Base-by-base conservation (phyloP, 768 basidiomycete species). In the Strobilomyces confusus region DNA sequence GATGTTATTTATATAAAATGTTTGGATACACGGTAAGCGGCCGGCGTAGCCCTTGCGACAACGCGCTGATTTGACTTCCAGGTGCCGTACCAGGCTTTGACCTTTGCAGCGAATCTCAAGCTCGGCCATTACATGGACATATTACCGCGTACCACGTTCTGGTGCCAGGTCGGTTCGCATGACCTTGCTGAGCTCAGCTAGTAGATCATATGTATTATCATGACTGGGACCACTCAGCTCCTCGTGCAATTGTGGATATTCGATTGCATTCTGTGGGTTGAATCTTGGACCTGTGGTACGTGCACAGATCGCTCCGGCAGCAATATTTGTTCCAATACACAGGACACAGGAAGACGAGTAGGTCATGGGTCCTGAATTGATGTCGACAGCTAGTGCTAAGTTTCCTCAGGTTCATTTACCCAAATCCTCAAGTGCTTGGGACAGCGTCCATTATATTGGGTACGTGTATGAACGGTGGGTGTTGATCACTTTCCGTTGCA, bases 1-100 rank as follows among this genome's bases (percentile, higher is more conserved):
- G 78, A 89, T 92, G 88, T 73, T 91, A 75, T 89, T 90, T n/a
- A n/a, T n/a, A n/a, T 78, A 91, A 89, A 79, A 87, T 86, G 0
- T 89, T 78, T 77, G 87, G 89, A 32, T 89, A 87, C 60, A 83
- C 86, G 52, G 83, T 71, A 25, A 33, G 64, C 43, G 36, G 9
- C 25, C 4, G 9, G n/a, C 25, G 9, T 22, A 1, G 6, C n/a
- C 23, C 20, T 14, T 41, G 3, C 2, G 5, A 37, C 20, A 14
- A 1, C 3, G 3, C 22, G 30, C 51, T 60, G n/a, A 66, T 2
- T 11, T 7, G 23, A 49, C 29, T 29, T 8, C 25, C 22, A 60
- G 59, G 55, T 67, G 9, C 71, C 75, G 71, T 42, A 63, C 22
- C 64, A 69, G 69, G 87, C 88, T 2, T 65, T 90, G 40, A 72